Base-by-base conservation (phyloP, 1,284 basidiomycete species). In the Psilocybe mexicana region DNA sequence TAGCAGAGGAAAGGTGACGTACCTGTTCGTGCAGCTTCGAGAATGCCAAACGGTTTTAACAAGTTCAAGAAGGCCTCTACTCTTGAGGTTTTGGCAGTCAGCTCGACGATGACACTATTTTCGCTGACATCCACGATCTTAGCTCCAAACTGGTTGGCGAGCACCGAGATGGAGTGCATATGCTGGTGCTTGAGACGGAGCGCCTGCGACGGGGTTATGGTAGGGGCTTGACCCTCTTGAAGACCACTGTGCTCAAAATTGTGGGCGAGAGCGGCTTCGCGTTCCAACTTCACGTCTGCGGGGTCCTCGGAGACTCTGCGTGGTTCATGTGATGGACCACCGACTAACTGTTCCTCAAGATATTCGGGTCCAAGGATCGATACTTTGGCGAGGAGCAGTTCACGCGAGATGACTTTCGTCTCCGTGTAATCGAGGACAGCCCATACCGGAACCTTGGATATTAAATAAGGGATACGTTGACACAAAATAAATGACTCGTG, bases 281-380 rank as follows among this genome's bases (percentile, higher is more conserved):
- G 85, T 63, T 87, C 85, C 45, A 87, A 70, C 70, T 91, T 88
- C 50, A 74, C 72, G 47, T 67, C 66, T 14, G 66, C 58, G 25
- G 69, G 52, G 23, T 65, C 51, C 26, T 58, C 63, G 26, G 62
- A 62, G 43, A 55, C 69, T 49, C 75, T 79, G 45, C 81, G 84
- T 18, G 87, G 85, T 54, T 90, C 88, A 67, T 91, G 90, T 1
- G 90, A 88, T n/a, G 92, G 90, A 1, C 90, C 92, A 47, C 91
- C 90, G 28, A 78, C 75, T 57, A 94, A 87, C 70, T 93, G 94
- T 63, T 92, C 90, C 67, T 95, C 93, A 68, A 98, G 88, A 74
- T 98, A 98, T 72, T 99, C 97, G 12, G 96, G 94, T 1, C 97
- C 97, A 30, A 99, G 87, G 69, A 96, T 96, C 57, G 96, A 98